Percentiles rank a stretch among this genome's conserved stretches.
phyloP scores from a whole-genome alignment of 495 filamentous ascomycete genomes.

The Aspergillus mulundensis region DNA sequence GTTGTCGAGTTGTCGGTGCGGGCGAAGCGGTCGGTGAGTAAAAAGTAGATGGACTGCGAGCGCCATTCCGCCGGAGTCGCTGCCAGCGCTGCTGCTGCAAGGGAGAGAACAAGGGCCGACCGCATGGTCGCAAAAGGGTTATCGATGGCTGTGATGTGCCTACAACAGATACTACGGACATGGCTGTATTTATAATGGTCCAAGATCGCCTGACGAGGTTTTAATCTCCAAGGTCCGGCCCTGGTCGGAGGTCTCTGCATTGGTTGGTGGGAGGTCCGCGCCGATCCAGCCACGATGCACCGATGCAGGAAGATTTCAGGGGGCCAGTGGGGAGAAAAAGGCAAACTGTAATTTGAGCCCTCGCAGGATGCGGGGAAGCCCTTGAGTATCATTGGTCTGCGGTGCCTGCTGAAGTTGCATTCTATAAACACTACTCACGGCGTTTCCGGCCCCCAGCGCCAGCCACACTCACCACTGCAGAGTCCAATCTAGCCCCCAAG shows the following conservation, averaged over 20 bases:
- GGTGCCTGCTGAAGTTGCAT: background rate
- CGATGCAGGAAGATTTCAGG: background rate
- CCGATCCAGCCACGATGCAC: background rate
- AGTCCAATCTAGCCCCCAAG: conserved; percentile 55
- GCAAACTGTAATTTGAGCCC: background rate
- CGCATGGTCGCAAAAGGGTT: background rate
- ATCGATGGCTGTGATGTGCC: background rate
- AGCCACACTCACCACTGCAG: conserved; percentile 47
- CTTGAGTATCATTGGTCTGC: background rate
- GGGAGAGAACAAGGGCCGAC: conserved; percentile 14
- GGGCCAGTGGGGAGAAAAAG: background rate
- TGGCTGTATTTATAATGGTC: background rate
- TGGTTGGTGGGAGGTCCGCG: background rate
- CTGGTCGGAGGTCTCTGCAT: background rate
- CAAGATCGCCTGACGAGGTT: background rate
- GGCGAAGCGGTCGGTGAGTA: conserved; percentile 73
- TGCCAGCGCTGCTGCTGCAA: conserved; percentile 28
- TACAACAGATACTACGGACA: background rate
- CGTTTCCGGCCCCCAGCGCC: background rate
- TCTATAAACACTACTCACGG: background rate
- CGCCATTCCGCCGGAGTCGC: conserved; percentile 54
- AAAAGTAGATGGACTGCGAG: conserved; percentile 66
- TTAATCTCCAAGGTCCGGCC: background rate
- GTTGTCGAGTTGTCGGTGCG: conserved; percentile 63
- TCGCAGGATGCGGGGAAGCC: background rate